Evolutionary conservation across 768 basidiomycete genomes (phyloP).

Genomic region (Polyporus arcularius): DNA sequence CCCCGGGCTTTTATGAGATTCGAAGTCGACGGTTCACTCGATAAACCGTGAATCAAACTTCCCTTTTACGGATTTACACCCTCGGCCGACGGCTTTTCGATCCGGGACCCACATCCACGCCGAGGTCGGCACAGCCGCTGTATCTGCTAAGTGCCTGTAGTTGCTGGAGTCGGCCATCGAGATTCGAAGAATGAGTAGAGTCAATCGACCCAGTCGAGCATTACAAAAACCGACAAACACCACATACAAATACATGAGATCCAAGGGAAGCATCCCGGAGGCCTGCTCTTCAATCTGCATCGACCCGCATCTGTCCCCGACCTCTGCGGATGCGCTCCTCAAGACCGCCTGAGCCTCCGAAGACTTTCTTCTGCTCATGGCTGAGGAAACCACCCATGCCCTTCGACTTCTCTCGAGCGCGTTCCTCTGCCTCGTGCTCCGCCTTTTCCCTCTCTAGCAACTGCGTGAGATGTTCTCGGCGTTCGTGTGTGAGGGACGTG

Average conservation of each 20-base stretch:
- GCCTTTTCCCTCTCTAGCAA: conserved; percentile 78
- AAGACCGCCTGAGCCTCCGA: conserved; percentile 74
- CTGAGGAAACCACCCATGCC: conserved; percentile 83
- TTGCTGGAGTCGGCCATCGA: no score
- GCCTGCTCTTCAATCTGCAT: conserved; percentile 46
- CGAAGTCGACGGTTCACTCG: conserved; percentile 3
- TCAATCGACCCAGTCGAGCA: no score
- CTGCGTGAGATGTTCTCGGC: conserved; percentile 68
- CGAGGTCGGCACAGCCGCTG: no score
- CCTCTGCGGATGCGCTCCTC: conserved; percentile 80
- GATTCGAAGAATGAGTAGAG: no score
- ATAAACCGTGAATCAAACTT: conserved; percentile 14
- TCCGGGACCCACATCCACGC: not conserved
- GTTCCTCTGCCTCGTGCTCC: conserved; percentile 73
- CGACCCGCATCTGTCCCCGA: conserved; percentile 67
- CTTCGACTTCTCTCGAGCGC: conserved; percentile 65
- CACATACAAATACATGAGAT: not conserved
- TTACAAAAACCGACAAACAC: not conserved
- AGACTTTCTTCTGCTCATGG: conserved; percentile 82
- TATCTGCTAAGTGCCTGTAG: no score
- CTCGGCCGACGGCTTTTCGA: conserved; percentile 11
- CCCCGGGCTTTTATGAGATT: not conserved
- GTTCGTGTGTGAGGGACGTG: conserved; percentile 59
- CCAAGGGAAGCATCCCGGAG: not conserved
- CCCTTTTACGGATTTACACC: conserved; percentile 10